phyloP scores from a whole-genome alignment of 1,284 basidiomycete genomes.

The Microbotryum scabiosae region DNA sequence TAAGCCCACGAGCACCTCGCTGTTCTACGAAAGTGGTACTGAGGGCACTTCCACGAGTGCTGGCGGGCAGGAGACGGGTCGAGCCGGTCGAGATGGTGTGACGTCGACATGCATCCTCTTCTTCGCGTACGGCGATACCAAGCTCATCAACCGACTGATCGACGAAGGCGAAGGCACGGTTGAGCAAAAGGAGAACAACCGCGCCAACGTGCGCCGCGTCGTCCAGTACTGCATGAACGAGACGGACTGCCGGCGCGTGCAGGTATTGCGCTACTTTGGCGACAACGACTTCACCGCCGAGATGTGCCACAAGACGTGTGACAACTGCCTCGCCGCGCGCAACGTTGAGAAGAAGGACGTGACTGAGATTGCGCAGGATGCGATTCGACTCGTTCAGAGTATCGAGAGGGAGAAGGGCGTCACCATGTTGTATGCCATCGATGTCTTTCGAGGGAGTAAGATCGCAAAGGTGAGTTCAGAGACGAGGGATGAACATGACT shows the following conservation, averaged over 20 bases:
- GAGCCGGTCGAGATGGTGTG: constrained; percentile 69
- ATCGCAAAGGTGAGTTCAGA: constrained; percentile 38
- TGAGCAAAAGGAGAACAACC: constrained; percentile 54
- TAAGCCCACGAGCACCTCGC: not conserved
- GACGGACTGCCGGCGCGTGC: constrained; percentile 75
- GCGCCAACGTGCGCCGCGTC: constrained; percentile 52
- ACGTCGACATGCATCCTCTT: constrained; percentile 57
- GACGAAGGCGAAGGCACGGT: constrained; percentile 45
- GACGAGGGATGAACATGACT: not conserved
- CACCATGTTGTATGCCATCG: constrained; percentile 46
- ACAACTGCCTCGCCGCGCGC: constrained; percentile 57
- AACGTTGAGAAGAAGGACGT: constrained; percentile 44
- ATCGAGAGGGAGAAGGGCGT: constrained; percentile 41
- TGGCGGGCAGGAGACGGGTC: constrained; percentile 69
- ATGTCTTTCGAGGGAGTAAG: constrained; percentile 57
- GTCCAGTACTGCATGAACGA: constrained; percentile 70
- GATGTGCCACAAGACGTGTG: constrained; percentile 57
- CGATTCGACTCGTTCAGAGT: constrained; percentile 38
- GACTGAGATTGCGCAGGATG: constrained; percentile 50
- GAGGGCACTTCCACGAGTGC: not conserved
- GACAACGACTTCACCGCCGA: constrained; percentile 53
- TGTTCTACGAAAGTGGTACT: constrained; percentile 32
- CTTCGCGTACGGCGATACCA: constrained; percentile 51
- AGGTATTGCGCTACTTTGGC: constrained; percentile 63
- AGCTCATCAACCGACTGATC: constrained; percentile 50